Conservation (phyloP, 768 basidiomycete genomes). For the Hysterangium stoloniferum region DNA sequence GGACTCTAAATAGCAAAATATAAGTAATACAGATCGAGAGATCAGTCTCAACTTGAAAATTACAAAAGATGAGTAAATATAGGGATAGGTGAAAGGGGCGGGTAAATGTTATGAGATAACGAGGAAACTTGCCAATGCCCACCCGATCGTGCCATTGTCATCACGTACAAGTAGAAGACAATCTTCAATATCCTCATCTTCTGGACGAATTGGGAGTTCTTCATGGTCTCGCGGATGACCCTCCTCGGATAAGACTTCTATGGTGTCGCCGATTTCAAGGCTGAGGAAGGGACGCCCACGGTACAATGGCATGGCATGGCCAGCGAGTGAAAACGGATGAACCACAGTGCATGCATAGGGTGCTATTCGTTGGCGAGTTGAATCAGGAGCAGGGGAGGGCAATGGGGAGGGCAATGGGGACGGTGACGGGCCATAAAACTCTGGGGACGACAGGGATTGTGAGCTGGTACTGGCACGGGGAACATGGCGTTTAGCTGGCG, state of each 20-base stretch:
- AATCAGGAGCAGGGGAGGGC: background rate
- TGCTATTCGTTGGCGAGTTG: too few relatives aligned
- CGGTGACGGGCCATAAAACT: background rate
- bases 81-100: background rate
- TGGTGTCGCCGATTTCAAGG: slow-evolving; percentile 52
- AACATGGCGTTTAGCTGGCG: slow-evolving; percentile 4
- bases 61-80: background rate
- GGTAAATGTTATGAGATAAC: slow-evolving; percentile 31
- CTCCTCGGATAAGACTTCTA: slow-evolving; percentile 64
- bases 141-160: slow-evolving; percentile 49
- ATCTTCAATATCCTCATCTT: slow-evolving; percentile 71
- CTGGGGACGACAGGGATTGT: background rate
- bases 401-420: background rate
- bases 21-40: background rate
- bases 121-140: slow-evolving; percentile 79
- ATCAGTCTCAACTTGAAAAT: background rate
- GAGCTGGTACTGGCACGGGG: background rate
- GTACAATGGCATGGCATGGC: slow-evolving; percentile 57
- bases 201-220: slow-evolving; percentile 51
- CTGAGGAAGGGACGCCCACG: slow-evolving; percentile 72
- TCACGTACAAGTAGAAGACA: slow-evolving; percentile 70
- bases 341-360: slow-evolving; percentile 58
- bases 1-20: background rate
- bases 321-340: slow-evolving; percentile 47
- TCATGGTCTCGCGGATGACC: slow-evolving; percentile 72